Percentiles rank a stretch among this genome's conserved stretches.
Conservation (phyloP, 2,329 filamentous ascomycete genomes). For the Fusarium sp. region DNA sequence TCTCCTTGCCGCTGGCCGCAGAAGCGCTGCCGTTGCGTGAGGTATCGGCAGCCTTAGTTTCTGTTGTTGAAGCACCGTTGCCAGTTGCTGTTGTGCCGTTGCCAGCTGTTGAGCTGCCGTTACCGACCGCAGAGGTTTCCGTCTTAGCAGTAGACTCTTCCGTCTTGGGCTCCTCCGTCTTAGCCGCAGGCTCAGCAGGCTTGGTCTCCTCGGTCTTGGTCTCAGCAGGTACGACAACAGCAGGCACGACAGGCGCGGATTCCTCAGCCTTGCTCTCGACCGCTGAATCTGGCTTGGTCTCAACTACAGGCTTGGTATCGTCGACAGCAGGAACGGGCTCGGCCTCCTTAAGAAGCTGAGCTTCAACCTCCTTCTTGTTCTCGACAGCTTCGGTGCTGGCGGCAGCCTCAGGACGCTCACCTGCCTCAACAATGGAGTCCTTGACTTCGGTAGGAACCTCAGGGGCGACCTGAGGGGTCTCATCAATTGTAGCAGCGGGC, state of each 20-base stretch:
- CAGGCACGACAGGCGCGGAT: background rate
- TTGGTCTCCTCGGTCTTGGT: constrained; percentile 25
- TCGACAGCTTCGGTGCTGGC: constrained; percentile 74
- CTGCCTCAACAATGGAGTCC: constrained; percentile 67
- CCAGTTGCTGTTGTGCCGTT: constrained; percentile 32
- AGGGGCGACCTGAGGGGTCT: constrained; percentile 56
- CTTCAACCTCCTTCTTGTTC: constrained; percentile 80
- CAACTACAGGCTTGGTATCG: constrained; percentile 71
- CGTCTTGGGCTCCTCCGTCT: constrained; percentile 10
- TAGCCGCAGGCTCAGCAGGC: constrained; percentile 3
- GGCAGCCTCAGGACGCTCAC: constrained; percentile 76
- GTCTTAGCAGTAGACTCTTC: constrained; percentile 24
- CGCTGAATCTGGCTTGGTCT: constrained; percentile 4
- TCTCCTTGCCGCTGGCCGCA: constrained; percentile 61
- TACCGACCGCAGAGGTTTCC: constrained; percentile 34
- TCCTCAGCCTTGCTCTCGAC: constrained; percentile 15
- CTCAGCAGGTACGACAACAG: constrained; percentile 19
- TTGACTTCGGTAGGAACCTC: constrained; percentile 67
- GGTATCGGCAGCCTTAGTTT: constrained; percentile 39
- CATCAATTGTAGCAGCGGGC: constrained; percentile 52
- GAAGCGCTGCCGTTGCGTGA: constrained; percentile 31
- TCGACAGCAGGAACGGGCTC: constrained; percentile 54
- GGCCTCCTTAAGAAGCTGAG: constrained; percentile 76
- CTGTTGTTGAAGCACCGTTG: constrained; percentile 40
- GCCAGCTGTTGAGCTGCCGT: constrained; percentile 33